Percentiles rank a stretch among this genome's conserved stretches.
Evolutionary conservation across 192 early-diverging fungal genomes (phyloP).

Genomic region (Phlyctochytrium planicorne): DNA sequence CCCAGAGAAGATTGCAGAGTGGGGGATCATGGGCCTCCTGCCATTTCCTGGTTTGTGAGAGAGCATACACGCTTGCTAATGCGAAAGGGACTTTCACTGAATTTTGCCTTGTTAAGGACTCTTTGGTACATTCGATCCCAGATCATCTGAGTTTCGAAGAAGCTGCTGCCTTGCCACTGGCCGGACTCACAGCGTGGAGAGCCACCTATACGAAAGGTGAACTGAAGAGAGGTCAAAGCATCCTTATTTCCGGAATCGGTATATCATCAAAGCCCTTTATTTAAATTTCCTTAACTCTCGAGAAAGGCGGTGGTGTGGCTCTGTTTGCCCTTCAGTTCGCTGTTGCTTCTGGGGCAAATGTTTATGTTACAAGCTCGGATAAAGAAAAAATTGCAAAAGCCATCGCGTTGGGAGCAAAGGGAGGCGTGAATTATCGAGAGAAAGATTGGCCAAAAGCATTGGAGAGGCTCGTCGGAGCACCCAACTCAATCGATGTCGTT

Average conservation of each 20-base stretch:
- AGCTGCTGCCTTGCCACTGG: slow-evolving; percentile 69
- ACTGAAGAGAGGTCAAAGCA: slow-evolving; percentile 49
- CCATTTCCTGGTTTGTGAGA: slow-evolving; percentile 16
- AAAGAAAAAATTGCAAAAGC: slow-evolving; percentile 64
- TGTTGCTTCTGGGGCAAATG: slow-evolving; percentile 64
- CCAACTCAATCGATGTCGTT: slow-evolving; percentile 51
- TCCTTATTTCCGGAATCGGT: slow-evolving; percentile 55
- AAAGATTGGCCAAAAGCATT: slow-evolving; percentile 45
- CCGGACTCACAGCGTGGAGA: slow-evolving; percentile 55
- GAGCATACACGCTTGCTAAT: no score
- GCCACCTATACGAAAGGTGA: slow-evolving; percentile 62
- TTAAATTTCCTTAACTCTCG: no score
- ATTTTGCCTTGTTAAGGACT: slow-evolving; percentile 40
- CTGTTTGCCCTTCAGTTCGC: slow-evolving; percentile 65
- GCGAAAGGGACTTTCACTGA: slow-evolving; percentile 64
- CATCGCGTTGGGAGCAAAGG: slow-evolving; percentile 56
- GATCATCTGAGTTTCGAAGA: slow-evolving; percentile 57
- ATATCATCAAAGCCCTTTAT: no score
- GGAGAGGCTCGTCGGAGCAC: slow-evolving; percentile 23
- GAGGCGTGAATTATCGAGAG: slow-evolving; percentile 67
- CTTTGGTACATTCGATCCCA: slow-evolving; percentile 53
- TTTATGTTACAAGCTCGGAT: slow-evolving; percentile 68
- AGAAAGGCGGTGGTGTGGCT: slow-evolving; percentile 67
- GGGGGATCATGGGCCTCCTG: slow-evolving; percentile 37
- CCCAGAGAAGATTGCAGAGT: slow-evolving; percentile 49